Evolutionary conservation across 768 basidiomycete genomes (phyloP).

Genomic region (Suillus discolor): DNA sequence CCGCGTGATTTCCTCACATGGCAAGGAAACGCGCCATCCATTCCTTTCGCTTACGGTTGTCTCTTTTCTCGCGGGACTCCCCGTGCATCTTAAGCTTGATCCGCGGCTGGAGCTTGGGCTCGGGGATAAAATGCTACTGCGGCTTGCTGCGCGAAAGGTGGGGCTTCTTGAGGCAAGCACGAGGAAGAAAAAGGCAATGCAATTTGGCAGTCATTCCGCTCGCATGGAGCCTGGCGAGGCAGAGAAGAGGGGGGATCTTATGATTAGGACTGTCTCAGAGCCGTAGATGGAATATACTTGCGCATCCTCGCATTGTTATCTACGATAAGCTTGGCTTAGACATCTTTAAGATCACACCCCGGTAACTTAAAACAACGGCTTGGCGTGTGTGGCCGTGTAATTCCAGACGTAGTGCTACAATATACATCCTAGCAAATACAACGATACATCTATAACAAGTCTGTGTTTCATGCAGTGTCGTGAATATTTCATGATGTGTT

Average conservation of each 20-base stretch:
- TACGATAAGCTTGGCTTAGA: neutral
- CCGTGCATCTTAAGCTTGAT: constrained; percentile 84
- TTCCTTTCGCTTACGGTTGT: constrained; percentile 84
- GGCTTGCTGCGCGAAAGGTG: constrained; percentile 69
- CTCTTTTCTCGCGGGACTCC: constrained; percentile 73
- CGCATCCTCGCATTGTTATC: neutral
- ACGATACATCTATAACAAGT: neutral
- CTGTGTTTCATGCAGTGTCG: neutral
- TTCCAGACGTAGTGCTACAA: neutral
- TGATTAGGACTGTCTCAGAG: constrained; percentile 17
- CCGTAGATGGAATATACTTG: neutral
- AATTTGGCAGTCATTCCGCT: constrained; percentile 90
- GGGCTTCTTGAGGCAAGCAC: constrained; percentile 74
- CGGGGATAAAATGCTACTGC: constrained; percentile 88
- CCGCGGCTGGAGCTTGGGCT: constrained; percentile 70
- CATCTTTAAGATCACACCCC: neutral
- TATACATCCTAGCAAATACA: constrained; percentile 1
- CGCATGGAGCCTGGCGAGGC: constrained; percentile 70
- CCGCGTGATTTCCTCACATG: constrained; percentile 87
- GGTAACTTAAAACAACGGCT: neutral
- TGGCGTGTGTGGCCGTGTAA: neutral
- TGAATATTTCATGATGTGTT: constrained; percentile 22
- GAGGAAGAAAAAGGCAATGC: constrained; percentile 93
- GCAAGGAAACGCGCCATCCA: constrained; percentile 91
- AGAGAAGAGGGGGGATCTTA: constrained; percentile 51